Percentiles rank a stretch among this genome's conserved stretches.
phyloP scores from a whole-genome alignment of 2,329 filamentous ascomycete genomes.

The Aspergillus phoenicis region DNA sequence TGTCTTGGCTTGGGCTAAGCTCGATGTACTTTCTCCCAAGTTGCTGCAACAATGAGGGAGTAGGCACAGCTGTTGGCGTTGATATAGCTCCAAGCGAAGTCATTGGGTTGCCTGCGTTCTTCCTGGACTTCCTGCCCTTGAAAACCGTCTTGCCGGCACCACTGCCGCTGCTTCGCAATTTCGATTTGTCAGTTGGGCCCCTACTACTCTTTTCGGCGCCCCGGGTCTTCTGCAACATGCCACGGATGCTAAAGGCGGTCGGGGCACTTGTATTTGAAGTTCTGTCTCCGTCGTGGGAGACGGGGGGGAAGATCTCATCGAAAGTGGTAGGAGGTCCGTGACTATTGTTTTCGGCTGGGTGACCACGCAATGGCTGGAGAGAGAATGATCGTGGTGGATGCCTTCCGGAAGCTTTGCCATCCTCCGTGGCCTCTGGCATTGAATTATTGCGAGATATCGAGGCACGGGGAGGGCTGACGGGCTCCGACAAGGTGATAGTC shows the following conservation, averaged over 20 bases:
- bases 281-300: neutral
- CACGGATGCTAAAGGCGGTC: conserved; percentile 23
- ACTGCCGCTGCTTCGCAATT: neutral
- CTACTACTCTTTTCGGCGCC: conserved; percentile 9
- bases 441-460: no score
- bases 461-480: neutral
- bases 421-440: neutral
- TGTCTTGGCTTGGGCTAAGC: neutral
- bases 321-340: conserved; percentile 10
- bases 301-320: conserved; percentile 13
- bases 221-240: conserved; percentile 23
- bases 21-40: neutral
- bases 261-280: conserved; percentile 20
- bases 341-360: neutral
- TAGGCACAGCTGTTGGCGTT: neutral
- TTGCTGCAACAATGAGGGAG: neutral
- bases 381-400: conserved; percentile 21
- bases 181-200: neutral
- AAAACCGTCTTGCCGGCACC: neutral
- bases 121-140: neutral
- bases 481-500: neutral
- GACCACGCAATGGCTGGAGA: conserved; percentile 13
- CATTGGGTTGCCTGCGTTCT: neutral
- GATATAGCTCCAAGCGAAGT: neutral
- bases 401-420: neutral